Evolutionary conservation across 257 asterid species (phyloP).

Genomic region (Prunella vulgaris): DNA sequence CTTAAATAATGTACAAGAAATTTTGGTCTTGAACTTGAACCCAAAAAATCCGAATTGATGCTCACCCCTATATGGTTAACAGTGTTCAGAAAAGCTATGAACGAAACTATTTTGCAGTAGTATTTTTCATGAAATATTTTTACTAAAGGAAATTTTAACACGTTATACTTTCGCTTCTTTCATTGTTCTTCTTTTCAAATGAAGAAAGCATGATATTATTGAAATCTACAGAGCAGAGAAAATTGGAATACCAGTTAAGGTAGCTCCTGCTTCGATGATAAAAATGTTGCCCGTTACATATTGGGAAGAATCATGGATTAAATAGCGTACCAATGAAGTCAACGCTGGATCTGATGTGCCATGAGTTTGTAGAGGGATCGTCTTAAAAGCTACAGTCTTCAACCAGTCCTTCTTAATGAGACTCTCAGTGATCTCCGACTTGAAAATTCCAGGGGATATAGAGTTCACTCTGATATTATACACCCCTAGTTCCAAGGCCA

Average conservation of each 20-base stretch:
- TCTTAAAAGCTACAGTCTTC: conserved; percentile 16
- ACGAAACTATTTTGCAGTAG: not conserved
- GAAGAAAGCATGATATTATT: not conserved
- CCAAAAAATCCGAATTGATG: too few relatives aligned
- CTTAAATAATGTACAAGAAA: too few relatives aligned
- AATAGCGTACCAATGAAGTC: conserved; percentile 32
- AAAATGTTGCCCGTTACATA: conserved; percentile 34
- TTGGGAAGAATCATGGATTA: conserved; percentile 33
- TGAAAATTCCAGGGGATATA: conserved; percentile 35
- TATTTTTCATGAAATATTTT: not conserved
- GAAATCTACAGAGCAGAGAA: conserved; percentile 26
- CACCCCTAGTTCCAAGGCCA: conserved; percentile 37
- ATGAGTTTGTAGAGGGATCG: conserved; percentile 12
- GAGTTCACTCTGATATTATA: conserved; percentile 38
- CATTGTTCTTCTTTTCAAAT: not conserved
- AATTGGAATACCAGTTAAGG: conserved; percentile 37
- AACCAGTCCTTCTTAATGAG: conserved; percentile 29
- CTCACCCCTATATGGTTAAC: too few relatives aligned
- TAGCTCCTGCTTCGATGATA: conserved; percentile 35
- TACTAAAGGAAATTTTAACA: too few relatives aligned
- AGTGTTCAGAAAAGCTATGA: too few relatives aligned
- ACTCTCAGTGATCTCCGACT: conserved; percentile 35
- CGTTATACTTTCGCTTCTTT: not conserved
- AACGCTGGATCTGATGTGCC: conserved; percentile 36
- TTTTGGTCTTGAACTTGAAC: too few relatives aligned